A percentile compares a stretch with the other conserved stretches of the same genome.
Conservation (phyloP, 179 eudicot species). For the Silene vulgaris region DNA sequence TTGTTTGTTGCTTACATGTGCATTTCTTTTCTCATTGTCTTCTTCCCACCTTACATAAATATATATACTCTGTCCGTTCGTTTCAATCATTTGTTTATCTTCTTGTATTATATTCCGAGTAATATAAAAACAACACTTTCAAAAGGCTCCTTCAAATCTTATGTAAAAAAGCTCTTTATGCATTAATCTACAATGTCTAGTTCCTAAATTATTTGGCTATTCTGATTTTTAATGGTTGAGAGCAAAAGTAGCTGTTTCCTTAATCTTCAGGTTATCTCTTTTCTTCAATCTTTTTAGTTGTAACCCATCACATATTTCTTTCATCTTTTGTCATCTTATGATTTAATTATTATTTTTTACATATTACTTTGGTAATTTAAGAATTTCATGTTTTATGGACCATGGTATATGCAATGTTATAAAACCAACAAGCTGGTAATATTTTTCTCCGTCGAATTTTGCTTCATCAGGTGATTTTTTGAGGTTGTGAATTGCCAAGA, state of each 20-base stretch:
- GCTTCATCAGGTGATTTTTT: conserved; percentile 19
- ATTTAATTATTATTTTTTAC: not conserved
- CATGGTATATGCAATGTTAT: not conserved
- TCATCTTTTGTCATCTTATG: not conserved
- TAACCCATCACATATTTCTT: conserved; percentile 15
- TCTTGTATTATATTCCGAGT: too few species aligned
- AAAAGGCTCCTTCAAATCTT: conserved; percentile 11
- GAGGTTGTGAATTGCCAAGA: not conserved
- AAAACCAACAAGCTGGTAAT: not conserved
- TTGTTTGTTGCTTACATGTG: conserved; percentile 34
- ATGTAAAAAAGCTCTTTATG: not conserved
- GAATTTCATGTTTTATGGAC: conserved; percentile 12
- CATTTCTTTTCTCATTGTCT: conserved; percentile 21
- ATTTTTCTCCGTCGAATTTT: not conserved
- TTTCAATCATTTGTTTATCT: too few species aligned
- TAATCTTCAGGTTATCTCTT: conserved; percentile 26
- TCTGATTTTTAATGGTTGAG: conserved; percentile 21
- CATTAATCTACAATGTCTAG: conserved; percentile 1
- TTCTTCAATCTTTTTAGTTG: conserved; percentile 16
- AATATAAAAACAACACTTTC: too few species aligned
- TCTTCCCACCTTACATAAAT: conserved; percentile 17
- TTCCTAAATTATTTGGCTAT: conserved; percentile 11
- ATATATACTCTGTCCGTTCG: not conserved
- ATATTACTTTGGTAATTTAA: not conserved
- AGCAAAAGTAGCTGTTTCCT: conserved; percentile 32